These are phyloP conservation scores for Cladophialophora psammophila DNA, from an alignment of 2,329 filamentous ascomycete genomes.

Conservation along the genomic window DNA sequence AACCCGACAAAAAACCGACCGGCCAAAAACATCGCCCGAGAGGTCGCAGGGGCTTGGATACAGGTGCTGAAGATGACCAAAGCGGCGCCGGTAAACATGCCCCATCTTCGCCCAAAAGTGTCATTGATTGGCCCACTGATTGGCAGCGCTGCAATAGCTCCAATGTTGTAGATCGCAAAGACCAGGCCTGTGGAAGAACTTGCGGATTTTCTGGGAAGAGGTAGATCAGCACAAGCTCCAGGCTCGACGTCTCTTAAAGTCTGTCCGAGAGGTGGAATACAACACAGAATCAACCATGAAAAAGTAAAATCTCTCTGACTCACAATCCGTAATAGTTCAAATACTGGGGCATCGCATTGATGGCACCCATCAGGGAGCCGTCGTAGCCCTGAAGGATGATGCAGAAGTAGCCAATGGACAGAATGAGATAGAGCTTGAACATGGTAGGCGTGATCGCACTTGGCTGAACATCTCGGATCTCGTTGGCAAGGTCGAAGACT, in stretches of 20 bases:
- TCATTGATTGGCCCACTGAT: constrained; percentile 10
- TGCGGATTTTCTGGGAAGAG: constrained; percentile 4
- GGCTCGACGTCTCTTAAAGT: not conserved
- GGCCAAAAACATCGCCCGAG: constrained; percentile 43
- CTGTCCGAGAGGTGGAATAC: not conserved
- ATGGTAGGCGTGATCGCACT: not conserved
- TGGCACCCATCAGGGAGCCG: constrained; percentile 58
- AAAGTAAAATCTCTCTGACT: not conserved
- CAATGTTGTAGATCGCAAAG: constrained; percentile 58
- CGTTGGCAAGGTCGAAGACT: not conserved
- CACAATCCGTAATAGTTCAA: constrained; percentile 53
- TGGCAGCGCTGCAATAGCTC: constrained; percentile 47
- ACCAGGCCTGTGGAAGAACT: constrained; percentile 5
- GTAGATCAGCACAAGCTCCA: not conserved
- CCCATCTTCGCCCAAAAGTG: constrained; percentile 40
- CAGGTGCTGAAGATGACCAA: constrained; percentile 43
- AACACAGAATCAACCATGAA: not conserved
- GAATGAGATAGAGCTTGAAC: constrained; percentile 2
- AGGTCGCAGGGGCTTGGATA: constrained; percentile 42
- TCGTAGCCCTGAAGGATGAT: constrained; percentile 51
- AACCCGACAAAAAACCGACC: constrained; percentile 46
- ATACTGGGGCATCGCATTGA: constrained; percentile 58
- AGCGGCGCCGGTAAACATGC: constrained; percentile 53
- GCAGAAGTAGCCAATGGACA: constrained; percentile 4
- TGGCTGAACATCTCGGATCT: not conserved